A percentile compares a stretch with the other conserved stretches of the same genome.
Evolutionary conservation across 108 stramenopile genomes (phyloP).

Genomic region (Skeletonema marinoi): DNA sequence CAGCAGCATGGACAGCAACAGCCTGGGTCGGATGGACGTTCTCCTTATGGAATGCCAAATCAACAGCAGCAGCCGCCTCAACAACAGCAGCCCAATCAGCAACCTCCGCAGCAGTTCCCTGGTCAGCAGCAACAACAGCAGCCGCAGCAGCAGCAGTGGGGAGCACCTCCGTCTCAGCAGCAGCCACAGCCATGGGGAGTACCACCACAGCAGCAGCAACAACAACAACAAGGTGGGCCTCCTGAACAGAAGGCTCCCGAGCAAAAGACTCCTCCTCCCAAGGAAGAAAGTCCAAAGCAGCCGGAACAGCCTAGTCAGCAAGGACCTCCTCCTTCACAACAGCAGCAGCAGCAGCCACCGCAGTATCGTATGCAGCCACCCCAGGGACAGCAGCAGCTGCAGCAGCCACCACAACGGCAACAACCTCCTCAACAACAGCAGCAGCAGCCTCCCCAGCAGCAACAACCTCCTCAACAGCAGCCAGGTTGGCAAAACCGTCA

Average conservation of each 20-base stretch:
- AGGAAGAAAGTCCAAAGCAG: background rate
- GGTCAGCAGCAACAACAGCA: background rate
- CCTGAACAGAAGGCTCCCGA: background rate
- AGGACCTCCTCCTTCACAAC: constrained; percentile 3
- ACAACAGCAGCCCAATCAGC: background rate
- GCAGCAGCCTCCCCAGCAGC: constrained; percentile 17
- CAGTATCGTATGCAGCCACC: constrained; percentile 13
- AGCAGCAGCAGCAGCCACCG: constrained; percentile 30
- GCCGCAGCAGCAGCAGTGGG: background rate
- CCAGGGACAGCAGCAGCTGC: background rate
- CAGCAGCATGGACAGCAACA: constrained; percentile 6
- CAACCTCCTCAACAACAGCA: constrained; percentile 25
- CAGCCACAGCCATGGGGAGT: background rate
- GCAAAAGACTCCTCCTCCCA: background rate
- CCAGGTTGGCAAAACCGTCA: constrained; percentile 12
- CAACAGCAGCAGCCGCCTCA: constrained; percentile 8
- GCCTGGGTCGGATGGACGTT: background rate
- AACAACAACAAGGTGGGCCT: background rate
- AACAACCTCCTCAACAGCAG: constrained; percentile 6
- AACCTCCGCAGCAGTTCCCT: background rate
- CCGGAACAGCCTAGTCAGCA: constrained; percentile 15
- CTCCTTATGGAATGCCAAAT: background rate
- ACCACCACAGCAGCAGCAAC: background rate
- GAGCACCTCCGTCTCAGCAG: background rate
- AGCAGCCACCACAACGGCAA: background rate